Evolutionary conservation across 2,329 filamentous ascomycete species (phyloP), one percentile per base, ranked within the genome.

Genomic region (Colletotrichum incanum): DNA sequence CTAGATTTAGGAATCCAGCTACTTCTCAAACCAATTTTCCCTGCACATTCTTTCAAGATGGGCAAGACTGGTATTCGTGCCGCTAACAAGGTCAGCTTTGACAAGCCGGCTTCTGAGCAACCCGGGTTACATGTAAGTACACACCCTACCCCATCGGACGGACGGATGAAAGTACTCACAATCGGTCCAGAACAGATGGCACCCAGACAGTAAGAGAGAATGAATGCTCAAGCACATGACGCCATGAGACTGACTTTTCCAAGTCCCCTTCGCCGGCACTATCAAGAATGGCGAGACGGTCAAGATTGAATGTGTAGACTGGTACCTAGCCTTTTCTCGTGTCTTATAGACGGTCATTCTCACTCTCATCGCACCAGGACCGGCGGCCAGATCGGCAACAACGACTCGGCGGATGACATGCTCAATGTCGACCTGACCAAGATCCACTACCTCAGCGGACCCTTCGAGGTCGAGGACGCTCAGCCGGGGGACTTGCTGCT

Each of bases 281-380:
- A 94, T 98, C 78, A 91, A 93, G 77, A 91, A 95, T 78, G 92
- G 92, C 39, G 95, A 98, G 83, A 93, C 93, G 0, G 95, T 98
- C 75, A 97, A 97, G 83, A 97, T 98, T 75, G 94, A 98, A 86
- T 98, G 95, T 78, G 86, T 96, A 9, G 94, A 97, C 83, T 97
- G 94, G 91, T 81, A 76, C 37, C 23, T 11, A 34, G 2, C 26
- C 49, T 79, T 84, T 82, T 43, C 16, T 34, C 12, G 6, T 20
- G 26, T 47, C n/a, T 11, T n/a, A 23, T n/a, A 37, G 11, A 26
- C 28, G 18, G 12, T 0, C 79, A 78, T 3, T 16, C 52, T 55
- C 12, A 14, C 56, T n/a, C 62, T 63, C 71, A 58, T 52, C 74
- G 37, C 41, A 76, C 76, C 68, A 88, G 87, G 87, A 92, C 90